These are phyloP conservation scores for Pichia sp. DNA, from an alignment of 1,139 yeast genomes.

Conservation along the genomic window DNA sequence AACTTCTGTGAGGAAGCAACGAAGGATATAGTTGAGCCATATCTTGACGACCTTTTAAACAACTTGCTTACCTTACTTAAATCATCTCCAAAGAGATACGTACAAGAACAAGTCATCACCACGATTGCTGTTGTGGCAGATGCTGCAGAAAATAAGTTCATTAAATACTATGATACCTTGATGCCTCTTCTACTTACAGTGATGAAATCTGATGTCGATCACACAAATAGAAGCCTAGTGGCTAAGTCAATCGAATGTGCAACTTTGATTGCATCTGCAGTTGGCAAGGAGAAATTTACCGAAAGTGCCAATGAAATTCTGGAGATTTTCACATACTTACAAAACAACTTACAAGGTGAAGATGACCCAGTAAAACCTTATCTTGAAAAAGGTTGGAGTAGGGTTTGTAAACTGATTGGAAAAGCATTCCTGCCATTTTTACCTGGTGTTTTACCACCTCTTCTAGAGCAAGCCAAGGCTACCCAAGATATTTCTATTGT, in stretches of 20 bases:
- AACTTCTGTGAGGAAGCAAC: constrained; percentile 92
- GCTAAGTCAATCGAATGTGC: constrained; percentile 97
- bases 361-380: constrained; percentile 88
- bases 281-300: constrained; percentile 83
- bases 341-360: constrained; percentile 47
- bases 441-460: constrained; percentile 85
- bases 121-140: constrained; percentile 97
- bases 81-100: constrained; percentile 77
- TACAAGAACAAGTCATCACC: constrained; percentile 94
- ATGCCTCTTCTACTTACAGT: constrained; percentile 88
- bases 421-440: constrained; percentile 83
- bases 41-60: constrained; percentile 71
- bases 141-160: constrained; percentile 88
- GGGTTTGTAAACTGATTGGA: constrained; percentile 83
- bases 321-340: constrained; percentile 69
- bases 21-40: constrained; percentile 84
- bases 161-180: constrained; percentile 88
- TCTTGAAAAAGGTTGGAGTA: constrained; percentile 94
- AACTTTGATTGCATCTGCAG: constrained; percentile 93
- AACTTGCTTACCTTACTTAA: constrained; percentile 72
- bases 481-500: constrained; percentile 84
- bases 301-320: constrained; percentile 75
- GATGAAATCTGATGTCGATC: constrained; percentile 72
- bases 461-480: constrained; percentile 79
- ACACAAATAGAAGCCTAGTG: constrained; percentile 72